These are phyloP conservation scores for Hyphopichia fennica DNA, from an alignment of 1,139 yeast species.

Conservation along the genomic window DNA sequence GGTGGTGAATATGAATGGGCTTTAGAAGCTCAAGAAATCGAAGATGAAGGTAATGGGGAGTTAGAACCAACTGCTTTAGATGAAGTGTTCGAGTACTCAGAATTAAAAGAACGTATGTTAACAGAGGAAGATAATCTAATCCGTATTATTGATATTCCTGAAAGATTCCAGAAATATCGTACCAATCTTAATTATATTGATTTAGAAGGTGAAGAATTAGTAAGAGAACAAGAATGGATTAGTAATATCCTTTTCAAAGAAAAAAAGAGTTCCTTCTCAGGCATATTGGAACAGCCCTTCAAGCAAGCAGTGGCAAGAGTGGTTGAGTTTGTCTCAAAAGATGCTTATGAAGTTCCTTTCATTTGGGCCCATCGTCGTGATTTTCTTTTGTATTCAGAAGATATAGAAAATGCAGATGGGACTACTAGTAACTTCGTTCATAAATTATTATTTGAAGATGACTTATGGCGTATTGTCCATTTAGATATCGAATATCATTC, in stretches of 20 bases:
- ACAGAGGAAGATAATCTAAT: constrained; percentile 91
- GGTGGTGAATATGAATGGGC: constrained; percentile 99
- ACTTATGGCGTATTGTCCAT: constrained; percentile 86
- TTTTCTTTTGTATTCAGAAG: constrained; percentile 66
- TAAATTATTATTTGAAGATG: constrained; percentile 71
- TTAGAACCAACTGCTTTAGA: constrained; percentile 65
- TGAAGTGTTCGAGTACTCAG: constrained; percentile 94
- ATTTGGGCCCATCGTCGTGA: constrained; percentile 96
- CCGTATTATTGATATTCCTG: constrained; percentile 87
- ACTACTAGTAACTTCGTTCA: constrained; percentile 42
- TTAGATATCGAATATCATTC: constrained; percentile 90
- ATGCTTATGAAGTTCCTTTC: constrained; percentile 89
- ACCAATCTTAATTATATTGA: constrained; percentile 63
- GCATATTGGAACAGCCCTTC: constrained; percentile 58
- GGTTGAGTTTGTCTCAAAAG: constrained; percentile 75
- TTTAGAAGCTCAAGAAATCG: constrained; percentile 81
- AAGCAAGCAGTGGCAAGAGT: constrained; percentile 71
- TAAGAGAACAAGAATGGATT: constrained; percentile 78
- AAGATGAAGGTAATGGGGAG: constrained; percentile 55
- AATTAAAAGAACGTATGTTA: constrained; percentile 82
- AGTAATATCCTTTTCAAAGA: constrained; percentile 56
- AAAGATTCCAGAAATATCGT: constrained; percentile 81
- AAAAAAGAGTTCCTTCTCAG: constrained; percentile 36
- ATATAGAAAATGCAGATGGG: constrained; percentile 48
- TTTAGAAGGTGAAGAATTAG: constrained; percentile 66